phyloP scores from a whole-genome alignment of 2,329 filamentous ascomycete genomes.

The Xylariaceae sp. region DNA sequence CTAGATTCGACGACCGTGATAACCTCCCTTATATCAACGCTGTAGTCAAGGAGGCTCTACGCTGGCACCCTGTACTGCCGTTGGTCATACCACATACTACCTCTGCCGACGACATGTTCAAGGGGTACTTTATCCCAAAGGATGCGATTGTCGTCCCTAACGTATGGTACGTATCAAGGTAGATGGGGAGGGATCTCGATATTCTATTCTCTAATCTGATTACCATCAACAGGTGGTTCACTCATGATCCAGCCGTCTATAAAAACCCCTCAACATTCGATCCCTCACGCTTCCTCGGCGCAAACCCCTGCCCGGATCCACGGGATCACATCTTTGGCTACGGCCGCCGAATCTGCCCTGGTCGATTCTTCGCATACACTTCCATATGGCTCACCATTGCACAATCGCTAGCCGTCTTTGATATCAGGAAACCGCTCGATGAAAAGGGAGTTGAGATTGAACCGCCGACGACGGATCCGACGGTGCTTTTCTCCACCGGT shows the following conservation, averaged over 20 bases:
- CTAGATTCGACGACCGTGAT: slow-evolving; percentile 22
- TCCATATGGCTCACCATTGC: slow-evolving; percentile 33
- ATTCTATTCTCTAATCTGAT: neutral
- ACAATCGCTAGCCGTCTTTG: slow-evolving; percentile 42
- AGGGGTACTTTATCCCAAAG: slow-evolving; percentile 20
- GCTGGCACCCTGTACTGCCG: slow-evolving; percentile 28
- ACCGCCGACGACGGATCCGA: neutral
- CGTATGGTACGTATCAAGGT: slow-evolving; percentile 14
- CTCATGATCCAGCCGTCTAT: slow-evolving; percentile 65
- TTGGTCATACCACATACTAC: slow-evolving; percentile 19
- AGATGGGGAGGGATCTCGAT: no score
- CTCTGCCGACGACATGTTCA: slow-evolving; percentile 9
- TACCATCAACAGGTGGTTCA: slow-evolving; percentile 28
- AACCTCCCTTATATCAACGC: slow-evolving; percentile 27
- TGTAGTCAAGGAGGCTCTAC: slow-evolving; percentile 23
- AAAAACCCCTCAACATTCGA: slow-evolving; percentile 35
- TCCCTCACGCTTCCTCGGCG: slow-evolving; percentile 32
- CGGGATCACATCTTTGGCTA: slow-evolving; percentile 30
- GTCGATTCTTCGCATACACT: slow-evolving; percentile 30
- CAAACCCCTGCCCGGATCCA: slow-evolving; percentile 30
- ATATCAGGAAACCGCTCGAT: slow-evolving; percentile 35
- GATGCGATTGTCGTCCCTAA: slow-evolving; percentile 15
- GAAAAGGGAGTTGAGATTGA: slow-evolving; percentile 33
- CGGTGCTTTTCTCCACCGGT: slow-evolving; percentile 18
- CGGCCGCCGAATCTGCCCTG: slow-evolving; percentile 35